Evolutionary conservation across 2,329 filamentous ascomycete species (phyloP).

Genomic region (Botrytis pseudocinerea): DNA sequence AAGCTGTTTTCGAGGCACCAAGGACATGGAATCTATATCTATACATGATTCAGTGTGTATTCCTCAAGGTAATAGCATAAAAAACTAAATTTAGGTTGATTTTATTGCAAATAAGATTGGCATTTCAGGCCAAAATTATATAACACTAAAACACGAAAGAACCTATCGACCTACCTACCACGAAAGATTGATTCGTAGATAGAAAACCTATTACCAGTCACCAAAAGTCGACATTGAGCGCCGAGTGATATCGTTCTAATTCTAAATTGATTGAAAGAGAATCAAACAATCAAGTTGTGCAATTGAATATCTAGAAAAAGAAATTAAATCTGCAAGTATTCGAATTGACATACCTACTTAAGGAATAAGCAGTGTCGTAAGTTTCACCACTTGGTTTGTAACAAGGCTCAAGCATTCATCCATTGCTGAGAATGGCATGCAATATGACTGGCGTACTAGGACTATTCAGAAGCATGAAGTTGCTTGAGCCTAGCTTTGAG

Average conservation of each 20-base stretch:
- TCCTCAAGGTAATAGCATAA: background rate
- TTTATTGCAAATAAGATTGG: background rate
- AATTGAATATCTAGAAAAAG: background rate
- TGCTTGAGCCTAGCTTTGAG: background rate
- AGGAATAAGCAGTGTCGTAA: background rate
- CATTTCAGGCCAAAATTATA: background rate
- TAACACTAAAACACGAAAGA: background rate
- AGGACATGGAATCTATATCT: no score
- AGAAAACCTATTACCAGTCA: background rate
- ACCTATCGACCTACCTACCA: background rate
- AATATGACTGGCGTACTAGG: background rate
- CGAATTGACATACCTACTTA: background rate
- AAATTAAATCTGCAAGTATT: background rate
- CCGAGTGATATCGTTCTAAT: background rate
- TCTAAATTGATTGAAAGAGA: background rate
- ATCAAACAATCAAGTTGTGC: background rate
- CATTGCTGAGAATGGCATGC: background rate
- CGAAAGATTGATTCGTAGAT: background rate
- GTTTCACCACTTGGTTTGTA: background rate
- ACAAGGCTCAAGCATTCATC: background rate
- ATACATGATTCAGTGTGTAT: background rate
- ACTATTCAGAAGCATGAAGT: background rate
- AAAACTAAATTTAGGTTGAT: background rate
- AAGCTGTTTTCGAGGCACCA: background rate
- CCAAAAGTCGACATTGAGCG: background rate